Percentiles rank a stretch among this genome's conserved stretches.
These are phyloP conservation scores for Populus simonii DNA, from an alignment of 345 rosid genomes.

Conservation along the genomic window DNA sequence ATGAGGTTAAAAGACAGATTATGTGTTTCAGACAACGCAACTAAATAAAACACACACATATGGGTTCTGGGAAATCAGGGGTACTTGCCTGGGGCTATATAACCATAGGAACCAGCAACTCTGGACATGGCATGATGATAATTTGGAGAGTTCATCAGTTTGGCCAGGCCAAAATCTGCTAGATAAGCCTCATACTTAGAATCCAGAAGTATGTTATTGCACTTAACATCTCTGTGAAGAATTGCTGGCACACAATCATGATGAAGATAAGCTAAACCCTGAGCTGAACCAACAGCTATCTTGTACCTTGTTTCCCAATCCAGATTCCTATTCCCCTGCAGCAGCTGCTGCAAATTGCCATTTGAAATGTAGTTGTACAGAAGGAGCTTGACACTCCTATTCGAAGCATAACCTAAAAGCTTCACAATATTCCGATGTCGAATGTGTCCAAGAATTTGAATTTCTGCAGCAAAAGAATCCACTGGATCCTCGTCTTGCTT, in stretches of 20 bases:
- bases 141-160: constrained; percentile 72
- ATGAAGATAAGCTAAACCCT: constrained; percentile 88
- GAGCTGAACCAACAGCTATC: constrained; percentile 87
- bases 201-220: constrained; percentile 86
- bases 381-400: constrained; percentile 77
- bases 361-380: constrained; percentile 78
- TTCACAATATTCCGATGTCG: constrained; percentile 85
- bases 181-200: constrained; percentile 77
- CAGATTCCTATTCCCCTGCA: constrained; percentile 60
- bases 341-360: constrained; percentile 79
- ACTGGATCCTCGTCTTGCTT: constrained; percentile 55
- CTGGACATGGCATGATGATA: constrained; percentile 78
- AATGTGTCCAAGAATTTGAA: constrained; percentile 87
- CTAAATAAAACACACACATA: background rate
- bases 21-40: background rate
- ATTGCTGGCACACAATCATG: constrained; percentile 90
- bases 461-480: constrained; percentile 87
- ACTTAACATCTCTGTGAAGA: constrained; percentile 86
- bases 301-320: constrained; percentile 94
- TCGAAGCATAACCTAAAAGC: constrained; percentile 84
- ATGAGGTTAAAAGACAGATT: no score
- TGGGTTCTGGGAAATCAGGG: background rate
- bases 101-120: constrained; percentile 91
- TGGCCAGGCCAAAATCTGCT: constrained; percentile 90
- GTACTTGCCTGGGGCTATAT: constrained; percentile 90